phyloP scores from a whole-genome alignment of 495 filamentous ascomycete species.

The Astrothelium subdiscretum region DNA sequence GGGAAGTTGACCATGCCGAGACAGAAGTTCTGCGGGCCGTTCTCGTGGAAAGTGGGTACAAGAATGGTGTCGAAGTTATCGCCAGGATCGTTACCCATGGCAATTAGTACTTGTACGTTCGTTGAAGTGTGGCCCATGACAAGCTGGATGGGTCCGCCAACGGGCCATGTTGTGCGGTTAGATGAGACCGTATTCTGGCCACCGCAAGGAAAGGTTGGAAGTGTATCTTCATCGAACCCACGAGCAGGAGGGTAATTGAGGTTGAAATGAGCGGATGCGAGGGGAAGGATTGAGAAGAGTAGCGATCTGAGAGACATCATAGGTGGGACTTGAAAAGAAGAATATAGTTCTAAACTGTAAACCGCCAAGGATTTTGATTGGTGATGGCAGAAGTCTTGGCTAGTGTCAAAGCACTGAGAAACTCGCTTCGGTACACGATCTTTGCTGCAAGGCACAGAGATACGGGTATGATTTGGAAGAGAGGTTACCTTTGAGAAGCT shows the following conservation, averaged over 20 bases:
- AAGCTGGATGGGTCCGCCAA: constrained; percentile 41
- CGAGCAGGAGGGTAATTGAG: constrained; percentile 45
- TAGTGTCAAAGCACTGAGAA: not conserved
- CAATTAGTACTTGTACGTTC: constrained; percentile 44
- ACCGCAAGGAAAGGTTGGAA: constrained; percentile 47
- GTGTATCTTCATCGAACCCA: constrained; percentile 41
- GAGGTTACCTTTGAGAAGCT: not conserved
- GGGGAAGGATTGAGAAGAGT: constrained; percentile 18
- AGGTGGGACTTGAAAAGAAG: not conserved
- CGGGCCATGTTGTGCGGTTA: constrained; percentile 40
- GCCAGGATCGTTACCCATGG: constrained; percentile 40
- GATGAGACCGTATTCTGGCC: constrained; percentile 33
- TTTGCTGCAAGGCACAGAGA: not conserved
- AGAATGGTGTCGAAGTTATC: constrained; percentile 45
- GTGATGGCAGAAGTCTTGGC: not conserved
- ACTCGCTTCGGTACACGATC: not conserved
- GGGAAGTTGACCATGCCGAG: constrained; percentile 34
- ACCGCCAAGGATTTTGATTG: too few relatives aligned
- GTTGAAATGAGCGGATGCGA: constrained; percentile 48
- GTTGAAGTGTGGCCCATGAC: constrained; percentile 45
- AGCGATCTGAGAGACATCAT: not conserved
- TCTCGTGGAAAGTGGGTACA: constrained; percentile 34
- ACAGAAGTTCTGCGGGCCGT: constrained; percentile 47
- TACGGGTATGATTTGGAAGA: not conserved
- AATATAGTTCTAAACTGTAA: too few relatives aligned